These are phyloP conservation scores for Strobilomyces confusus DNA, from an alignment of 768 basidiomycete species.

Conservation along the genomic window DNA sequence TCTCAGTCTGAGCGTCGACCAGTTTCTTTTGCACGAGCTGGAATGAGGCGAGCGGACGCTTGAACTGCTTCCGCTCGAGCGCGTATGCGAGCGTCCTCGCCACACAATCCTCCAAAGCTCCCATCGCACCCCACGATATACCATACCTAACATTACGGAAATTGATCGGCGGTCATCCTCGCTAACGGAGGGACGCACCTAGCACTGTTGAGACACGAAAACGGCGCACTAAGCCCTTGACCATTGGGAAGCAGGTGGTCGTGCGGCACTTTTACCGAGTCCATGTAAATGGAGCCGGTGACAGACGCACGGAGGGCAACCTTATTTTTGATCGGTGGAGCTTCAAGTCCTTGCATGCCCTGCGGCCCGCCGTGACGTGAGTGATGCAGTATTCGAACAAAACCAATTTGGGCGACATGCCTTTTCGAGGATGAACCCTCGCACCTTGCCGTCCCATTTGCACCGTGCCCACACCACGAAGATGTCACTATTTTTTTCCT, in stretches of 20 bases:
- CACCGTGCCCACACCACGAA: constrained; percentile 94
- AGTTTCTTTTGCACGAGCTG: constrained; percentile 98
- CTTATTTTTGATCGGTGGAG: constrained; percentile 91
- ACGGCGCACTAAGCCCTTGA: constrained; percentile 77
- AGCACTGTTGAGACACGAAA: constrained; percentile 91
- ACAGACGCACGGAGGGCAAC: constrained; percentile 81
- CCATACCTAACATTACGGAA: constrained; percentile 49
- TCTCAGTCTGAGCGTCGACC: constrained; percentile 88
- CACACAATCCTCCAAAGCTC: constrained; percentile 91
- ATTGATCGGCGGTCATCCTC: neutral
- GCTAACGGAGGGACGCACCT: constrained; percentile 36
- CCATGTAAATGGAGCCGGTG: constrained; percentile 90
- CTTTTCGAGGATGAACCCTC: constrained; percentile 91
- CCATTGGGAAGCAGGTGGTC: constrained; percentile 75
- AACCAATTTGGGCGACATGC: constrained; percentile 32
- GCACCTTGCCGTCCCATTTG: constrained; percentile 88
- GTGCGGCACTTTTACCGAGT: constrained; percentile 73
- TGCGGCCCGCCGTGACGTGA: constrained; percentile 26
- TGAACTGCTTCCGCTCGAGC: constrained; percentile 87
- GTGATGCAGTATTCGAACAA: neutral
- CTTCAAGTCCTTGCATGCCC: constrained; percentile 78
- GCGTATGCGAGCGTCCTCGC: constrained; percentile 75
- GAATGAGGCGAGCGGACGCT: constrained; percentile 86
- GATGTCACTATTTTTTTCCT: constrained; percentile 54
- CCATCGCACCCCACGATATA: constrained; percentile 95